phyloP scores from a whole-genome alignment of 208 protist genomes.

The Trypanosoma vivax region DNA sequence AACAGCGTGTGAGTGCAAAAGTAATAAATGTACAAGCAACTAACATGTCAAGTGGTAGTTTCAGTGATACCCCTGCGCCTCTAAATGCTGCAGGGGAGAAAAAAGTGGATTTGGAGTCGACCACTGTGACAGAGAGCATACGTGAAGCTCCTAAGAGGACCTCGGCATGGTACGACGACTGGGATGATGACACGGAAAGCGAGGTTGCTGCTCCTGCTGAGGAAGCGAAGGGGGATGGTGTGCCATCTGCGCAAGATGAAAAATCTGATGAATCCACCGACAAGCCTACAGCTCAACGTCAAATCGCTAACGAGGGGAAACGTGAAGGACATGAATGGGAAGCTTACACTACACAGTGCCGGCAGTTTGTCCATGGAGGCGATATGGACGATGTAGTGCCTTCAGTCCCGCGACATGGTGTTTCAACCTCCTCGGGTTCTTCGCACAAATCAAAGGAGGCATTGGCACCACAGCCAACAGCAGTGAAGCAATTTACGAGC shows the following conservation, averaged over 20 bases:
- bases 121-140: too few species aligned
- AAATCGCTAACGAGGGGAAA: neutral
- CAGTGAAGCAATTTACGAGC: conserved; percentile 24
- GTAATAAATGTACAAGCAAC: too few species aligned
- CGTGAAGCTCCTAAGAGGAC: too few species aligned
- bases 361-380: neutral
- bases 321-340: neutral
- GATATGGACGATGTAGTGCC: neutral
- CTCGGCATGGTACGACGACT: conserved; percentile 12
- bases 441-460: conserved; percentile 2
- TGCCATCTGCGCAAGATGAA: neutral
- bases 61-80: neutral
- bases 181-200: conserved; percentile 14
- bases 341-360: neutral
- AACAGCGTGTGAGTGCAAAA: too few species aligned
- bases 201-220: neutral
- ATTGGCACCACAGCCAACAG: neutral
- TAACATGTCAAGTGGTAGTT: neutral
- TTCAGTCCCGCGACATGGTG: conserved; percentile 10
- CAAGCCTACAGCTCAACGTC: neutral
- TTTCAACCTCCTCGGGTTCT: neutral
- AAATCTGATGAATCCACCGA: neutral
- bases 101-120: neutral
- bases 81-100: neutral
- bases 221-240: conserved; percentile 1